These are phyloP conservation scores for Stygiomarasmius scandens DNA, from an alignment of 1,284 basidiomycete genomes.

Conservation along the genomic window DNA sequence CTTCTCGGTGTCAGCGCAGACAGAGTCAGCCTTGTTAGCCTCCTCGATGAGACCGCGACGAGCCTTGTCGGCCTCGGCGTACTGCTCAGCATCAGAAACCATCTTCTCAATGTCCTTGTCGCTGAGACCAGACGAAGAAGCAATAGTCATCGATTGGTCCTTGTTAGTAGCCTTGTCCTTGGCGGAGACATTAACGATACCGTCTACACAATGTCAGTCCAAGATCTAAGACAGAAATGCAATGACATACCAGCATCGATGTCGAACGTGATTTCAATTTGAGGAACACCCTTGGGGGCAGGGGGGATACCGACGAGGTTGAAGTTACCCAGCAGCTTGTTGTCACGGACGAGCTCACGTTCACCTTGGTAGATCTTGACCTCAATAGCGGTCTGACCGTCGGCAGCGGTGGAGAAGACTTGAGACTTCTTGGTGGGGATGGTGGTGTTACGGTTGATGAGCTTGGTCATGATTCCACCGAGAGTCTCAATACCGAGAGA, in stretches of 20 bases:
- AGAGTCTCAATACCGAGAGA: conserved; percentile 97
- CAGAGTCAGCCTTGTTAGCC: conserved; percentile 95
- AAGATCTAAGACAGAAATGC: neutral
- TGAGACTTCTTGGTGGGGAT: conserved; percentile 99
- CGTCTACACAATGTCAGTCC: conserved; percentile 50
- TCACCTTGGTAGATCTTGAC: conserved; percentile 99
- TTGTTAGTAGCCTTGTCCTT: conserved; percentile 98
- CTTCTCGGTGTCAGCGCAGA: conserved; percentile 96
- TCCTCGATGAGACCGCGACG: conserved; percentile 93
- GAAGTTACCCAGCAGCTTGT: conserved; percentile 99
- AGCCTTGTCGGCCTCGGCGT: conserved; percentile 89
- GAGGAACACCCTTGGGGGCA: conserved; percentile 96
- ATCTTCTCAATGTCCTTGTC: conserved; percentile 98
- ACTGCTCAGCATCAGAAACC: conserved; percentile 94
- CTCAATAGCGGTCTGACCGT: conserved; percentile 94
- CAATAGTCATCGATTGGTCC: conserved; percentile 97
- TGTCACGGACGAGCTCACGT: conserved; percentile 95
- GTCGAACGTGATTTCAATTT: conserved; percentile 99
- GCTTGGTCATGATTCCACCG: conserved; percentile 98
- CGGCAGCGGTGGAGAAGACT: conserved; percentile 97
- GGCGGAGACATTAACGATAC: conserved; percentile 96
- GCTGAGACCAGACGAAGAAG: conserved; percentile 93
- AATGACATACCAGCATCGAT: conserved; percentile 84
- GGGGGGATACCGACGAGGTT: conserved; percentile 98
- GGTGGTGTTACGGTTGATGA: conserved; percentile 96